Evolutionary conservation across 768 basidiomycete species (phyloP).

Genomic region (Holtermanniella nyarrowii): DNA sequence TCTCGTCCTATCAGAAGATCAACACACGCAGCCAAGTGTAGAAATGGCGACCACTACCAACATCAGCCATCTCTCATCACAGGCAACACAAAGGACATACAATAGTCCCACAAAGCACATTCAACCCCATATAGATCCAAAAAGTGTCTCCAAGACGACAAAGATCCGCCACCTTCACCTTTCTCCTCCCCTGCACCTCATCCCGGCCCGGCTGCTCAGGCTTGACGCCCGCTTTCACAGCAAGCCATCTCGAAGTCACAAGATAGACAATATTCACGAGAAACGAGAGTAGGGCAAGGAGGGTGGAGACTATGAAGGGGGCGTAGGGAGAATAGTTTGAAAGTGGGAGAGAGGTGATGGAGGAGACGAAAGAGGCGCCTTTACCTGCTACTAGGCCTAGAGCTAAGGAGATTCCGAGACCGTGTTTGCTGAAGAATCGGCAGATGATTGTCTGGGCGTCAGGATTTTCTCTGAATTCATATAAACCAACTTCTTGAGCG

Average conservation of each 20-base stretch:
- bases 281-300: slow-evolving; percentile 58
- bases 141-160: slow-evolving; percentile 52
- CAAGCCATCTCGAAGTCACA: slow-evolving; percentile 54
- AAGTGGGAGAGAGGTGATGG: slow-evolving; percentile 65
- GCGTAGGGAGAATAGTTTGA: slow-evolving; percentile 56
- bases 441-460: slow-evolving; percentile 55
- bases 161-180: slow-evolving; percentile 47
- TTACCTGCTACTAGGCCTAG: slow-evolving; percentile 74
- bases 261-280: slow-evolving; percentile 60
- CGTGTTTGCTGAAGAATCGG: slow-evolving; percentile 57
- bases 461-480: not conserved
- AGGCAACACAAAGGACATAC: not conserved
- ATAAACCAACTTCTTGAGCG: slow-evolving; percentile 49
- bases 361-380: slow-evolving; percentile 62
- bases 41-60: slow-evolving; percentile 57
- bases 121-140: slow-evolving; percentile 55
- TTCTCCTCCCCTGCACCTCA: slow-evolving; percentile 6
- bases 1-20: no score
- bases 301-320: slow-evolving; percentile 61
- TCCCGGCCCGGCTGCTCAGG: slow-evolving; percentile 46
- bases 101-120: slow-evolving; percentile 62
- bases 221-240: slow-evolving; percentile 53
- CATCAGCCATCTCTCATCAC: no score
- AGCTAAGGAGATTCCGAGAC: slow-evolving; percentile 65
- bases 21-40: slow-evolving; percentile 61